Conservation (phyloP, 2,329 filamentous ascomycete genomes). For the Fusarium pseudoanthophilum region DNA sequence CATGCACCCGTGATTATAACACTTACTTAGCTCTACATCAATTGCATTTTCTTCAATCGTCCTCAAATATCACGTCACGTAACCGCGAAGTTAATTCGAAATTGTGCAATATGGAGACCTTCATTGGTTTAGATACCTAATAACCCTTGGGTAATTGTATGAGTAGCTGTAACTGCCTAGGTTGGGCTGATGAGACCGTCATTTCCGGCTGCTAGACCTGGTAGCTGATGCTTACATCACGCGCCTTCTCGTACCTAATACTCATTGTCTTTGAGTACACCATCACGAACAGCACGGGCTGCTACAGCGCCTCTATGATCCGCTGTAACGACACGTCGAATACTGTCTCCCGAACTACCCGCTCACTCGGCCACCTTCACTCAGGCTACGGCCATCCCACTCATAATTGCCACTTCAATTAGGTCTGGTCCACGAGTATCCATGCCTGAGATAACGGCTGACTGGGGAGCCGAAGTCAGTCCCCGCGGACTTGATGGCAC, state of each 20-base stretch:
- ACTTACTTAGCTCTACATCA: rapidly evolving
- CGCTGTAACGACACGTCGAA: rapidly evolving
- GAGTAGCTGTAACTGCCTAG: no score
- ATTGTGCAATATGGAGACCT: rapidly evolving
- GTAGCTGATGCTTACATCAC: no score
- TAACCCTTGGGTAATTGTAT: not conserved
- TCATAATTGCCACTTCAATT: rapidly evolving
- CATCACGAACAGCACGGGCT: not conserved
- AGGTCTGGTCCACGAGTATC: not conserved
- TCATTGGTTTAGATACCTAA: no score
- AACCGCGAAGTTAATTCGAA: rapidly evolving
- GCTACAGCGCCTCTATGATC: rapidly evolving
- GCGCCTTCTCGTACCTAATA: not conserved
- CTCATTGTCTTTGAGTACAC: rapidly evolving
- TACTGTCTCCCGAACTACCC: not conserved
- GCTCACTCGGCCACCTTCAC: rapidly evolving
- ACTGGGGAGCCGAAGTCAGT: no score
- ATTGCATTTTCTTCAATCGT: rapidly evolving
- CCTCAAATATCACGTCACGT: rapidly evolving
- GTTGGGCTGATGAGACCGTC: not conserved
- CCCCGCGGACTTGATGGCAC: not conserved
- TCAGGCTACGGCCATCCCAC: not conserved
- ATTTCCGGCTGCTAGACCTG: not conserved
- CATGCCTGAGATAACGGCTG: rapidly evolving
- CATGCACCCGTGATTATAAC: not conserved